Evolutionary conservation across 768 basidiomycete species (phyloP).

Genomic region (Boletus subcaerulescens): DNA sequence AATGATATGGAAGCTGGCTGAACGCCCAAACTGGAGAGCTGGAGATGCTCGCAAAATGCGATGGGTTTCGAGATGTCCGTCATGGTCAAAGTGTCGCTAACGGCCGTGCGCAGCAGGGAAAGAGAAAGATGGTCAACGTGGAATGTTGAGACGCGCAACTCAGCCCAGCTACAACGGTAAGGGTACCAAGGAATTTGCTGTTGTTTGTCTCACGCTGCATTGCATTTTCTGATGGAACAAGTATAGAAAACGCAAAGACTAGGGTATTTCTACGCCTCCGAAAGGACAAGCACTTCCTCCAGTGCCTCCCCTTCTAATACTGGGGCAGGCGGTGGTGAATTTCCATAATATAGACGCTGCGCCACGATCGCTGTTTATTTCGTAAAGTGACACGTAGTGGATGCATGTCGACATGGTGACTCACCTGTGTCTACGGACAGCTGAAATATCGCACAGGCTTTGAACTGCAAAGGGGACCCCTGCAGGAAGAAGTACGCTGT

Average conservation of each 20-base stretch:
- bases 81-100: slow-evolving; percentile 25
- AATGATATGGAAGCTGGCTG: slow-evolving; percentile 98
- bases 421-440: slow-evolving; percentile 73
- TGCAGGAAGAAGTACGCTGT: slow-evolving; percentile 78
- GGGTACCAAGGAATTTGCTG: slow-evolving; percentile 26
- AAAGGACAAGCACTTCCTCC: slow-evolving; percentile 70
- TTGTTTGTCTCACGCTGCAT: slow-evolving; percentile 30
- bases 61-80: slow-evolving; percentile 60
- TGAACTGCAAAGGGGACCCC: slow-evolving; percentile 73
- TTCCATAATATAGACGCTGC: slow-evolving; percentile 76
- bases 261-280: slow-evolving; percentile 45
- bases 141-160: slow-evolving; percentile 20
- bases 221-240: background rate
- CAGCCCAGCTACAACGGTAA: slow-evolving; percentile 10
- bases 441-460: slow-evolving; percentile 81
- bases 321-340: slow-evolving; percentile 52
- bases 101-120: slow-evolving; percentile 13
- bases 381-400: slow-evolving; percentile 7
- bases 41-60: slow-evolving; percentile 85
- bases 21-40: slow-evolving; percentile 93
- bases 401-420: slow-evolving; percentile 25
- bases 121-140: slow-evolving; percentile 18
- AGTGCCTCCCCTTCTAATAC: slow-evolving; percentile 56
- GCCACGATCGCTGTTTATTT: slow-evolving; percentile 58
- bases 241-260: background rate